A percentile compares a stretch with the other conserved stretches of the same genome.
Conservation (phyloP, 805 yeast genomes). For the Spathaspora gorwiae region DNA sequence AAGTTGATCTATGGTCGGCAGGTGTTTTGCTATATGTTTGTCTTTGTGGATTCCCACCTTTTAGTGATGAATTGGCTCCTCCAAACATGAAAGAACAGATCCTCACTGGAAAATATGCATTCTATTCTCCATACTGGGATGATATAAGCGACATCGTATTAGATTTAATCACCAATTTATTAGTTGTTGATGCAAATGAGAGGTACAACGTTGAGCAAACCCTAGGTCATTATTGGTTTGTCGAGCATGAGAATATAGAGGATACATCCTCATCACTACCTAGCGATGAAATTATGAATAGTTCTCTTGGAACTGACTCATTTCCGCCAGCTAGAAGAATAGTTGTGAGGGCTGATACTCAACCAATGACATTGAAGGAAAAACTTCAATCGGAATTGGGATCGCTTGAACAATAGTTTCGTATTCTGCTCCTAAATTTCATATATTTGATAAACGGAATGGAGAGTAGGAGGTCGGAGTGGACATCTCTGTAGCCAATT, state of each 20-base stretch:
- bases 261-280: slow-evolving; percentile 3
- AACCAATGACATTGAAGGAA: slow-evolving; percentile 24
- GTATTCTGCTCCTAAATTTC: too few species aligned
- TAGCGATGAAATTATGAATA: neutral
- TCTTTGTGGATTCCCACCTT: slow-evolving; percentile 81
- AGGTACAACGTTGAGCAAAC: slow-evolving; percentile 40
- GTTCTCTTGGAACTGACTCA: neutral
- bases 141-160: slow-evolving; percentile 58
- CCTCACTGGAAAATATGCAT: slow-evolving; percentile 60
- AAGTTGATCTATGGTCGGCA: slow-evolving; percentile 78
- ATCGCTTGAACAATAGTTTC: too few species aligned
- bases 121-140: slow-evolving; percentile 80
- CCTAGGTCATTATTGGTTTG: slow-evolving; percentile 43
- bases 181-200: slow-evolving; percentile 49
- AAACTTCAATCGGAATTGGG: slow-evolving; percentile 10
- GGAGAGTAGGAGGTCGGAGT: too few species aligned
- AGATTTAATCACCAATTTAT: slow-evolving; percentile 58
- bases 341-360: slow-evolving; percentile 20
- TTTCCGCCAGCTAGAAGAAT: slow-evolving; percentile 10
- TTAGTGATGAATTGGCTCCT: slow-evolving; percentile 77
- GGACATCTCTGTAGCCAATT: too few species aligned
- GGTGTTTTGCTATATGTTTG: slow-evolving; percentile 78
- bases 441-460: too few species aligned
- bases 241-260: slow-evolving; percentile 9
- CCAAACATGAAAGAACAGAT: slow-evolving; percentile 77